Base-by-base conservation (phyloP, 106 monocot genomes). In the Dactylorhiza incarnata region DNA sequence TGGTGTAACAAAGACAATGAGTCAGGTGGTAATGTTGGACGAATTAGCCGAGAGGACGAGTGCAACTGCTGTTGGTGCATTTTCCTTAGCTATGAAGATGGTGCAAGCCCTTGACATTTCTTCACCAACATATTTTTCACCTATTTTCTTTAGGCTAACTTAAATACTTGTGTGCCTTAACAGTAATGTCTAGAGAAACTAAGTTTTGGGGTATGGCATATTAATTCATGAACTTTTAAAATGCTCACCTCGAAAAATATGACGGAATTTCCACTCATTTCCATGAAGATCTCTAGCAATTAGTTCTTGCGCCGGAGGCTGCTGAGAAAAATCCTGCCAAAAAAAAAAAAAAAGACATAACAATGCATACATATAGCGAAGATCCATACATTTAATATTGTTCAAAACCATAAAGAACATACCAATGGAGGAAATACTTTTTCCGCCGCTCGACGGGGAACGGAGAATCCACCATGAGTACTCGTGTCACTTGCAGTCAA, bases 181-280 rank as follows among this genome's bases (percentile, higher is more conserved):
- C 37, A 37, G 37, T 37, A 37, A 37, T 37, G 37, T 37, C 37
- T 37, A 37, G 37, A 59, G 14, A 65, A 65, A 37, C 29, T 65
- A 52, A 65, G 29, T 3, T 26, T 65, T 65, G 26, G 9, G 29
- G 65, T 7, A 65, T 29, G 65, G 12, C 65, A 29, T 65, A 65
- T 65, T 5, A 65, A 29, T 26, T 65, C 29, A n/a, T 20, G 19
- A 61, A 5, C 61, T 26, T 65, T 13, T 29, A n/a, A 37, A 65
- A 4, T 29, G 65, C 48, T 73, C 13, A 90, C 95, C 95, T 63
- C 95, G 83, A 80, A 92, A 95, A 68, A 95, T 95, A 67, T 95
- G 95, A 61, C 95, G 87, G 61, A 95, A 95, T 74, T 92, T 95
- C 95, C 95, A 95, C 72, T 90, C 87, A 74, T 82, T 87, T 58